A percentile compares a stretch with the other conserved stretches of the same genome.
phyloP scores from a whole-genome alignment of 805 yeast species.

The Teunomyces stri region DNA sequence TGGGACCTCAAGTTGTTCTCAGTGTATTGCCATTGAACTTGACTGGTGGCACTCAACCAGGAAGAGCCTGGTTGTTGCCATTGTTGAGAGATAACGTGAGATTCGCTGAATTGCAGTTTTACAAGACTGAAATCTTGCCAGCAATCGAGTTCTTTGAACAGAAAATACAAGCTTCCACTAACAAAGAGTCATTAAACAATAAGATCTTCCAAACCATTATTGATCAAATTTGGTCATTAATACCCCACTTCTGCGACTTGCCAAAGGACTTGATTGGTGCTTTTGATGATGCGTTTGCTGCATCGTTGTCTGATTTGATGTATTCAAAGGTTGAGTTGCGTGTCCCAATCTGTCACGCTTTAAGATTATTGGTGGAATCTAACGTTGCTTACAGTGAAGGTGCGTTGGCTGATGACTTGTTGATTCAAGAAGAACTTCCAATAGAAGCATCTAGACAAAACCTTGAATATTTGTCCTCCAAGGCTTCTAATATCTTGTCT shows the following conservation, averaged over 20 bases:
- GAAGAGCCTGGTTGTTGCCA: conserved; percentile 95
- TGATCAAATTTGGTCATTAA: conserved; percentile 88
- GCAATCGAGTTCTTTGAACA: conserved; percentile 52
- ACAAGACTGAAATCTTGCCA: conserved; percentile 64
- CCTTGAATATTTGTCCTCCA: conserved; percentile 59
- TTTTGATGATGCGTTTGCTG: conserved; percentile 77
- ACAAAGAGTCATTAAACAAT: conserved; percentile 60
- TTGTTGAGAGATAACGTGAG: conserved; percentile 81
- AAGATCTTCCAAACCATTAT: conserved; percentile 82
- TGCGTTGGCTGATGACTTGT: conserved; percentile 51
- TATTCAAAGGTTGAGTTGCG: conserved; percentile 76
- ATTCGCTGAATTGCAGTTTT: conserved; percentile 65
- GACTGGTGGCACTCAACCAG: conserved; percentile 55
- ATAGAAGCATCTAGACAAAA: conserved; percentile 52
- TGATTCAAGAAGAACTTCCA: conserved; percentile 63
- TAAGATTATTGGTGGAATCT: conserved; percentile 75
- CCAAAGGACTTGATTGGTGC: conserved; percentile 68
- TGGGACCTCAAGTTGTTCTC: conserved; percentile 87
- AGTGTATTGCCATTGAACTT: conserved; percentile 76
- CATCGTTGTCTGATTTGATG: conserved; percentile 65
- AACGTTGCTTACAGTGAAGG: conserved; percentile 63
- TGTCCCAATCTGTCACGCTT: conserved; percentile 77
- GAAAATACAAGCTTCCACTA: conserved; percentile 41
- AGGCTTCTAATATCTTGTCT: conserved; percentile 74
- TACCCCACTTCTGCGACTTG: conserved; percentile 86